Evolutionary conservation across 345 rosid species (phyloP).

Genomic region (Syzygium jambos): DNA sequence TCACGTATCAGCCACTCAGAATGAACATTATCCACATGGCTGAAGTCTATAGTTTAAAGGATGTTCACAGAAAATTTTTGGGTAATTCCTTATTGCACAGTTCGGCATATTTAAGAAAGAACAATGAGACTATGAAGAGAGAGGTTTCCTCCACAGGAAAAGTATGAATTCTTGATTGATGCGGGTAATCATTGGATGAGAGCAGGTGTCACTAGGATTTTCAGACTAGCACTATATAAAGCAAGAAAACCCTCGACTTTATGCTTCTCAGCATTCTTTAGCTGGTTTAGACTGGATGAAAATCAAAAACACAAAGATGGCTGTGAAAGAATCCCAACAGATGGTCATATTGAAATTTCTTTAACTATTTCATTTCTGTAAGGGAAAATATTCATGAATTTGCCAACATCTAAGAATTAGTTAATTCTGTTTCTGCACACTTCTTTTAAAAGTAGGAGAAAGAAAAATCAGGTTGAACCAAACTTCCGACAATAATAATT

Average conservation of each 20-base stretch:
- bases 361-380: not conserved
- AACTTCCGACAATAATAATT: not conserved
- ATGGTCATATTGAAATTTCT: rapidly evolving
- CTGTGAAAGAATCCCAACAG: not conserved
- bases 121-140: not conserved
- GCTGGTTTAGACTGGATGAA: not conserved
- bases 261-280: not conserved
- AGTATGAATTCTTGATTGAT: not conserved
- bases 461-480: not conserved
- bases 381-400: not conserved
- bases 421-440: not conserved
- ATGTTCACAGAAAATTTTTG: not conserved
- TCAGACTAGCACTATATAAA: not conserved
- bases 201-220: not conserved
- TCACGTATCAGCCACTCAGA: not conserved
- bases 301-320: not conserved
- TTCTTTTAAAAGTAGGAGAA: not conserved
- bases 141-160: not conserved
- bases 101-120: not conserved
- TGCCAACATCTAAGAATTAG: not conserved
- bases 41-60: not conserved
- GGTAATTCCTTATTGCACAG: not conserved
- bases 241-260: not conserved
- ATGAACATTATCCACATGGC: not conserved
- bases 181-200: not conserved